Evolutionary conservation across 352 stramenopile genomes (phyloP).

Genomic region (Pythium insidiosum): DNA sequence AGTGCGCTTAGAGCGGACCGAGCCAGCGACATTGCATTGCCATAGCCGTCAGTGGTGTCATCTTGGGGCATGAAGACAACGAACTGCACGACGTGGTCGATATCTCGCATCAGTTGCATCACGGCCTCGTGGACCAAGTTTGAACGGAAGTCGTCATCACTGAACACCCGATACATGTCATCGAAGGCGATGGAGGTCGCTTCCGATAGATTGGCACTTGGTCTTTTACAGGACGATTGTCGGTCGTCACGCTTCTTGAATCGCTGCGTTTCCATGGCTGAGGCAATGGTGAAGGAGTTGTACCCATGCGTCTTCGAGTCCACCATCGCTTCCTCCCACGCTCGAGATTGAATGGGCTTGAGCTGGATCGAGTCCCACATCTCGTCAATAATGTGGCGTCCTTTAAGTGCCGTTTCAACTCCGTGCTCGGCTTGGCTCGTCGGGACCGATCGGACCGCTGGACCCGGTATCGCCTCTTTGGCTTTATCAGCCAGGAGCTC

Average conservation of each 20-base stretch:
- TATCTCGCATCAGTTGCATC: conserved; percentile 10
- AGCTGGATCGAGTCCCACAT: conserved; percentile 51
- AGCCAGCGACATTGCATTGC: neutral
- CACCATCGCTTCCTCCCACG: no score
- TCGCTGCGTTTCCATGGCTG: no score
- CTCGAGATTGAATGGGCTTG: conserved; percentile 21
- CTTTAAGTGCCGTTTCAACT: no score
- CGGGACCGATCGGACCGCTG: conserved; percentile 3
- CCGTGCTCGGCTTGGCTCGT: neutral
- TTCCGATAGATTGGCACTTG: no score
- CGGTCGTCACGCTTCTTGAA: no score
- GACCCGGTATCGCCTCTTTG: conserved; percentile 3
- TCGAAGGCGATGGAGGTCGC: conserved; percentile 23
- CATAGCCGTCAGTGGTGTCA: neutral
- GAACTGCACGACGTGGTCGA: conserved; percentile 19
- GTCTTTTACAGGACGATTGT: no score
- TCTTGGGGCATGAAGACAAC: conserved; percentile 15
- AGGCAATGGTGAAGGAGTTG: no score
- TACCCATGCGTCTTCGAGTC: conserved; percentile 4
- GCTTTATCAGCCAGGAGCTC: conserved; percentile 27
- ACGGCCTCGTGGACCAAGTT: conserved; percentile 24
- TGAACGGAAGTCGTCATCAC: conserved; percentile 40
- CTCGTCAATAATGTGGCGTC: no score
- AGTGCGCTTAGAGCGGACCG: conserved; percentile 8
- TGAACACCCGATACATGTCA: conserved; percentile 33